Conservation (phyloP, 164 flowering plant species). For the Tetrastigma voinierianum region DNA sequence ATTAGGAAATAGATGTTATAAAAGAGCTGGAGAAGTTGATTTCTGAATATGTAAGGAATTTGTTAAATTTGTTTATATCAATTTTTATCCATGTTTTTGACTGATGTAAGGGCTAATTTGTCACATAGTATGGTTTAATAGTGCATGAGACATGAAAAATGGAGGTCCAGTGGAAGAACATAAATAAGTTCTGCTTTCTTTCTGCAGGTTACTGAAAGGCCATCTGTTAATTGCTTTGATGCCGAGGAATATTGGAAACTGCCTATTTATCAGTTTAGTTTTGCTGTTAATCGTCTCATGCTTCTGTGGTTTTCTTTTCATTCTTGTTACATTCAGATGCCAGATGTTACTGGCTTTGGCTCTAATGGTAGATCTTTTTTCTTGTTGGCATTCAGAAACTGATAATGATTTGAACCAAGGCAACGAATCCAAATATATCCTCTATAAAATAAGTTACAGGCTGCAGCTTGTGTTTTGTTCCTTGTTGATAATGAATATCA, state of each 20-base stretch:
- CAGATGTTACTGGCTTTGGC: slow-evolving; percentile 2
- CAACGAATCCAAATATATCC: not conserved
- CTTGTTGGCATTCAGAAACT: not conserved
- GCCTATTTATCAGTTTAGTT: not conserved
- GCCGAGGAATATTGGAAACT: not conserved
- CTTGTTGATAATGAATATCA: not conserved
- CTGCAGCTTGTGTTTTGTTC: not conserved
- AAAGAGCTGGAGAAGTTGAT: not conserved
- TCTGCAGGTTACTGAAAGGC: slow-evolving; percentile 1
- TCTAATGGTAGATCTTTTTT: not conserved
- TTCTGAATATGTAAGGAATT: not conserved
- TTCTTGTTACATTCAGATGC: not conserved
- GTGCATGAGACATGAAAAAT: not conserved
- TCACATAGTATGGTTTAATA: not conserved
- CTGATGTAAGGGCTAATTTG: not conserved
- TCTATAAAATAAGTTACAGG: not conserved
- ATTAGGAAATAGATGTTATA: not conserved
- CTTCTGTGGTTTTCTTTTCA: not conserved
- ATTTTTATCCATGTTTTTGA: not conserved
- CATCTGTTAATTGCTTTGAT: not conserved
- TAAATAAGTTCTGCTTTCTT: not conserved
- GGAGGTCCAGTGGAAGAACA: not conserved
- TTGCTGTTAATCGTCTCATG: not conserved
- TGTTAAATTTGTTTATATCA: not conserved
- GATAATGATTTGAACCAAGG: not conserved